Percentiles rank a stretch among this genome's conserved stretches.
Evolutionary conservation across 2,329 filamentous ascomycete genomes (phyloP).

Genomic region (Lecanicillium sp.): DNA sequence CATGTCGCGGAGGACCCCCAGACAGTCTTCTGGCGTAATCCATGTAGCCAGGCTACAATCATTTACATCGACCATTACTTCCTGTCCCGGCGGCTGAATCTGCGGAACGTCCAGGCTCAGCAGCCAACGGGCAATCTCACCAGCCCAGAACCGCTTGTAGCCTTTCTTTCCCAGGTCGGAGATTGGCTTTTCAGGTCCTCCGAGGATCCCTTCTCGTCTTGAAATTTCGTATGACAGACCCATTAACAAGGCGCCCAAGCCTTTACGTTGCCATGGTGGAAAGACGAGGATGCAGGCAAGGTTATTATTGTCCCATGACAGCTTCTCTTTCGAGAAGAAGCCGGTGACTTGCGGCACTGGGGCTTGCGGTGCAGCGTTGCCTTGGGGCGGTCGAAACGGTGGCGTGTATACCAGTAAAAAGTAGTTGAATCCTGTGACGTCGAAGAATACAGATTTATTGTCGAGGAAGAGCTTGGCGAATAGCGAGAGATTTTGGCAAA

Average conservation of each 20-base stretch:
- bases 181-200: constrained; percentile 89
- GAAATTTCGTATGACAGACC: constrained; percentile 90
- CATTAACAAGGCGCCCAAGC: constrained; percentile 83
- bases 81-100: constrained; percentile 18
- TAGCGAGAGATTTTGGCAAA: constrained; percentile 89
- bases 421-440: constrained; percentile 89
- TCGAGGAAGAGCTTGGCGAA: constrained; percentile 97
- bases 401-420: constrained; percentile 77
- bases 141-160: constrained; percentile 80
- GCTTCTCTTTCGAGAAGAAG: constrained; percentile 99
- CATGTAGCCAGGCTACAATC: constrained; percentile 71
- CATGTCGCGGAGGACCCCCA: constrained; percentile 73
- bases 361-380: constrained; percentile 5
- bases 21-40: constrained; percentile 78
- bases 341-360: constrained; percentile 54
- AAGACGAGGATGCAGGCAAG: constrained; percentile 94
- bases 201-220: constrained; percentile 70
- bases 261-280: constrained; percentile 88
- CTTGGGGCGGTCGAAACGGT: constrained; percentile 14
- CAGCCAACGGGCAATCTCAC: constrained; percentile 69
- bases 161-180: constrained; percentile 76
- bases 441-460: constrained; percentile 97
- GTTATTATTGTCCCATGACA: constrained; percentile 98
- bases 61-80: constrained; percentile 54
- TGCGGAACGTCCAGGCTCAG: constrained; percentile 34